These are phyloP conservation scores for Penicillium glabrum DNA, from an alignment of 2,329 filamentous ascomycete genomes.

Conservation along the genomic window DNA sequence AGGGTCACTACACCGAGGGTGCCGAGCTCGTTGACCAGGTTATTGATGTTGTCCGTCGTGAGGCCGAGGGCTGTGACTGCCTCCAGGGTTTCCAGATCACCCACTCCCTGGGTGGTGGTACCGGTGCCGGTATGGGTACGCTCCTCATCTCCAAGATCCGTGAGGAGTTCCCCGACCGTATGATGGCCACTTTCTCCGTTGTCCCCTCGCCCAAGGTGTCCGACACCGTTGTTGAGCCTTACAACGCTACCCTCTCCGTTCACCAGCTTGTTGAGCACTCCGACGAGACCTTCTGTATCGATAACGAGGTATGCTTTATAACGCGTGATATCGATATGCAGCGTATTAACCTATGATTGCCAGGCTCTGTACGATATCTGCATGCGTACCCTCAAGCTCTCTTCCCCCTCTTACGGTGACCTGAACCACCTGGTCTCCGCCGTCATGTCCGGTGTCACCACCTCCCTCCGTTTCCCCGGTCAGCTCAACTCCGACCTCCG, in stretches of 20 bases:
- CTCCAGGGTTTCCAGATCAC: constrained; percentile 99
- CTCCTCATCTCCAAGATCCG: constrained; percentile 99
- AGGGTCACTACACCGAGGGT: constrained; percentile 99
- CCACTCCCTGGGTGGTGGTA: constrained; percentile 99
- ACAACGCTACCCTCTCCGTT: constrained; percentile 98
- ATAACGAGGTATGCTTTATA: constrained; percentile 72
- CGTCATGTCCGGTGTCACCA: constrained; percentile 99
- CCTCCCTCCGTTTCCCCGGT: constrained; percentile 97
- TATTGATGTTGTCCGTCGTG: constrained; percentile 95
- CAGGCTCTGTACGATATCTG: constrained; percentile 98
- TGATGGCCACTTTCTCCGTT: constrained; percentile 99
- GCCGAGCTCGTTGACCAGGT: constrained; percentile 98
- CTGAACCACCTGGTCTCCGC: constrained; percentile 99
- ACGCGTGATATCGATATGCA: neutral
- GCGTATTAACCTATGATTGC: neutral
- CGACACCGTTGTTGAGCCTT: constrained; percentile 98
- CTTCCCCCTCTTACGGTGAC: constrained; percentile 97
- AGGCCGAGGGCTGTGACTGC: constrained; percentile 98
- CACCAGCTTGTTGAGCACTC: constrained; percentile 99
- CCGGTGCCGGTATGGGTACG: constrained; percentile 99
- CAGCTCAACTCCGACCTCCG: constrained; percentile 99
- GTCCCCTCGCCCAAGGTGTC: constrained; percentile 99
- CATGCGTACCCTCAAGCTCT: constrained; percentile 99
- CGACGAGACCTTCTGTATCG: constrained; percentile 99
- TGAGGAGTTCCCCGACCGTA: constrained; percentile 99